Evolutionary conservation across 2,329 filamentous ascomycete species (phyloP).

Genomic region (Neonectria punicea): DNA sequence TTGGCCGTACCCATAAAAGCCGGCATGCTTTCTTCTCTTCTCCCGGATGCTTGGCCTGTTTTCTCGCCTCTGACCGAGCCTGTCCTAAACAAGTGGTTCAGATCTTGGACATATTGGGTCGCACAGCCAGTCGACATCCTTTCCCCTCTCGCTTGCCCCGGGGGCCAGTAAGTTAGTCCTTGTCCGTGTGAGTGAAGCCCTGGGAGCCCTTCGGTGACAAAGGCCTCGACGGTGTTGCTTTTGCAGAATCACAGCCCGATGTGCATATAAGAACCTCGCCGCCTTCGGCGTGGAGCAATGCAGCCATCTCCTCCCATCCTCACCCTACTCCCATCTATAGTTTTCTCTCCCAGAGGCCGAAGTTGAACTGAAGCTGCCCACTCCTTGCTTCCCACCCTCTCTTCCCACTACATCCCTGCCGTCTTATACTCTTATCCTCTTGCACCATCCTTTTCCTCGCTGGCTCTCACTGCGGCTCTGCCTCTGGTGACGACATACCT

Average conservation of each 20-base stretch:
- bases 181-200: slow-evolving; percentile 30
- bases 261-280: slow-evolving; percentile 41
- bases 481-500: slow-evolving; percentile 7
- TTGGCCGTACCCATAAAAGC: slow-evolving; percentile 41
- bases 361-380: neutral
- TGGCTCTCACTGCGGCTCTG: slow-evolving; percentile 10
- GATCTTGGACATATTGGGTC: slow-evolving; percentile 50
- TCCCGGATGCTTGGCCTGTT: slow-evolving; percentile 38
- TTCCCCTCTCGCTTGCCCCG: slow-evolving; percentile 43
- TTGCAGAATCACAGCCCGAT: slow-evolving; percentile 37
- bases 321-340: slow-evolving; percentile 5
- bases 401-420: neutral
- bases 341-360: neutral
- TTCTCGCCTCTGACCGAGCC: slow-evolving; percentile 47
- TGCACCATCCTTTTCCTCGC: neutral
- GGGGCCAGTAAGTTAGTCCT: slow-evolving; percentile 23
- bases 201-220: slow-evolving; percentile 31
- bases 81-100: slow-evolving; percentile 51
- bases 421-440: neutral
- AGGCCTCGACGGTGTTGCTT: slow-evolving; percentile 39
- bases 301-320: slow-evolving; percentile 23
- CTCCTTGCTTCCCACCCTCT: neutral
- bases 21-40: slow-evolving; percentile 34
- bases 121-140: slow-evolving; percentile 47
- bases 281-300: slow-evolving; percentile 31